A percentile compares a stretch with the other conserved stretches of the same genome.
phyloP scores from a whole-genome alignment of 805 yeast species.

The Saccharomycodes ludwigii region DNA sequence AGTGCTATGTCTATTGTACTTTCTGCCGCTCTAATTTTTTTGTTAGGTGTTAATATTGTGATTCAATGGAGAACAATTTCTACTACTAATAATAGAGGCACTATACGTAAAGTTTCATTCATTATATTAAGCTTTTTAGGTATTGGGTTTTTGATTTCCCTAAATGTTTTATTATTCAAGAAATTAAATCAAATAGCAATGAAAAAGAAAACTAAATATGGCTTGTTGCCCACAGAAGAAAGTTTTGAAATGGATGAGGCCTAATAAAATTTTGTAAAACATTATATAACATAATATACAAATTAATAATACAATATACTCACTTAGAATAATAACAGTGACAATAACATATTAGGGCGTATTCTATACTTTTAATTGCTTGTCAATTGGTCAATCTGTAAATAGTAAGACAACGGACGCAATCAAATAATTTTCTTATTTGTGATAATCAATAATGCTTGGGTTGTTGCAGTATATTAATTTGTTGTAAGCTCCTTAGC shows the following conservation, averaged over 20 bases:
- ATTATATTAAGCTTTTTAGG: slow-evolving; percentile 11
- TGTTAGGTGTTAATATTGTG: slow-evolving; percentile 24
- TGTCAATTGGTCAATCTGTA: too few species aligned
- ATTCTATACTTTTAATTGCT: too few species aligned
- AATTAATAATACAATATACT: too few species aligned
- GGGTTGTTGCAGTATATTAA: too few species aligned
- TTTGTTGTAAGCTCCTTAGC: too few species aligned
- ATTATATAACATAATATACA: too few species aligned
- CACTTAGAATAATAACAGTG: too few species aligned
- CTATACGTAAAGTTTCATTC: slow-evolving; percentile 10
- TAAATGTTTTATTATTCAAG: slow-evolving; percentile 11
- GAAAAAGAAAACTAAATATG: background rate
- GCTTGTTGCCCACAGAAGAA: slow-evolving; percentile 4
- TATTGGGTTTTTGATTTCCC: slow-evolving; percentile 10
- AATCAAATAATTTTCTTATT: too few species aligned
- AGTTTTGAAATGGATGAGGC: slow-evolving; percentile 5
- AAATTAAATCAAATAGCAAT: slow-evolving; percentile 3
- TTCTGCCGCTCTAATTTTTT: slow-evolving; percentile 19
- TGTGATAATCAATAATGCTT: too few species aligned
- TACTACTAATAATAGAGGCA: slow-evolving; percentile 8
- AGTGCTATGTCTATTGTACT: slow-evolving; percentile 18
- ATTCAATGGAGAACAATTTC: slow-evolving; percentile 24
- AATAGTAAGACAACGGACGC: too few species aligned
- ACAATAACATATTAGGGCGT: too few species aligned
- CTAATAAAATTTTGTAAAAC: too few species aligned